Base-by-base conservation (phyloP, 352 stramenopile genomes). In the Globisporangium uncinulatum region DNA sequence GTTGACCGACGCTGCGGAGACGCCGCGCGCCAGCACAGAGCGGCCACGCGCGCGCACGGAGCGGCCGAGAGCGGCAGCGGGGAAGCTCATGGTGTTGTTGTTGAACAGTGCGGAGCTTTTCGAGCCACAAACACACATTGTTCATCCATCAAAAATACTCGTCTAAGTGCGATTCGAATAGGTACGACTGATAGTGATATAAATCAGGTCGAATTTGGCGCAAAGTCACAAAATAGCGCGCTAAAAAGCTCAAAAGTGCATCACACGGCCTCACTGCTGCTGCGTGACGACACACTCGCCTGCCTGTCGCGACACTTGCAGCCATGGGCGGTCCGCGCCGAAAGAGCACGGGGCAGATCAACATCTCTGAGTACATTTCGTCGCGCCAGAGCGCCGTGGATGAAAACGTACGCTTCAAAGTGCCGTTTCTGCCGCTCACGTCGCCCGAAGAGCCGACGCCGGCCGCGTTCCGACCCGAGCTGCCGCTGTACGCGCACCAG, bases 401-500 rank as follows among this genome's bases (percentile, higher is more conserved):
- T n/a, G 70, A 86, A 54, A 69, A 93, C 55, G 65, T 88, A 62
- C 66, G 87, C 54, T 85, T 93, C 55, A 86, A 92, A 66, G 83
- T 95, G 39, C 86, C 86, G 32, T 94, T 91, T 53, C 67, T 95
- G 42, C 86, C 86, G 41, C 71, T 94, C 6, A 86, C 71, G 0
- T 77, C 83, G 11, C 83, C 86, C 1, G 66, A 79, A 43, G 72
- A 79, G 61, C 66, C 74, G 46, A 92, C 85, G 47, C 86, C 86
- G 0, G 49, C 60, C 4, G 61, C 66, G 19, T 89, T 95, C 49
- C 70, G 73, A 21, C 15, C 34, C 7, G 46, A 70, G 0, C 54
- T 75, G n/a, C 81, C 79, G 48, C 69, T 95, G 19, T 92, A 88
- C 58, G 67, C 73, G 17, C 86, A 95, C 65, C 86, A 95, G 56